Evolutionary conservation across 306 rosid genomes (phyloP).

Genomic region (Amphicarpaea edgeworthii): DNA sequence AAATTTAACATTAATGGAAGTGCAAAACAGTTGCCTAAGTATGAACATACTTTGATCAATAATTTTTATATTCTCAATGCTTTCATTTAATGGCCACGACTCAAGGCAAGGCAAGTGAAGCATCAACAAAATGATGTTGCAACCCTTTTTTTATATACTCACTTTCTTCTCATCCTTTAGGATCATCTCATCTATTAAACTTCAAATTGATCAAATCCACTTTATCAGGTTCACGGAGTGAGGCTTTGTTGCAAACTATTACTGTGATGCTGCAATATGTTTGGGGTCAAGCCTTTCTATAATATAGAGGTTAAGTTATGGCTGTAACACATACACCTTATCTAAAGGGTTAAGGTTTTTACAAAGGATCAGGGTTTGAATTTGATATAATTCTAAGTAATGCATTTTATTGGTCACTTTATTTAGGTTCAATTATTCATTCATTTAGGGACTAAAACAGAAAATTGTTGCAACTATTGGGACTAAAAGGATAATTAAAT

Average conservation of each 20-base stretch:
- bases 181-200: slow-evolving; percentile 2
- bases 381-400: slow-evolving; percentile 5
- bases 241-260: not conserved
- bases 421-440: not conserved
- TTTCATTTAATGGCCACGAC: slow-evolving; percentile 1
- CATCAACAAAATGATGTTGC: slow-evolving; percentile 14
- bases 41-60: not conserved
- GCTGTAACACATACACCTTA: not conserved
- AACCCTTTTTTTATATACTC: not conserved
- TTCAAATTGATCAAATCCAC: not conserved
- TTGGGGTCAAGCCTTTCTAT: not conserved
- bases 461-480: no score
- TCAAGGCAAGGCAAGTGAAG: slow-evolving; percentile 5
- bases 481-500: no score
- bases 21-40: slow-evolving; percentile 29
- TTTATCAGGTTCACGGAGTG: not conserved
- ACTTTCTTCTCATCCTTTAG: slow-evolving; percentile 4
- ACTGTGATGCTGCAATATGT: not conserved
- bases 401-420: not conserved
- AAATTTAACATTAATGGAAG: not conserved
- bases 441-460: no score
- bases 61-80: slow-evolving; percentile 5
- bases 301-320: slow-evolving; percentile 6
- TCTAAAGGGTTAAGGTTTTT: not conserved
- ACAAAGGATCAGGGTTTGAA: not conserved